Base-by-base conservation (phyloP, 371 early-diverging fungal species). In the Mucor racemosus region DNA sequence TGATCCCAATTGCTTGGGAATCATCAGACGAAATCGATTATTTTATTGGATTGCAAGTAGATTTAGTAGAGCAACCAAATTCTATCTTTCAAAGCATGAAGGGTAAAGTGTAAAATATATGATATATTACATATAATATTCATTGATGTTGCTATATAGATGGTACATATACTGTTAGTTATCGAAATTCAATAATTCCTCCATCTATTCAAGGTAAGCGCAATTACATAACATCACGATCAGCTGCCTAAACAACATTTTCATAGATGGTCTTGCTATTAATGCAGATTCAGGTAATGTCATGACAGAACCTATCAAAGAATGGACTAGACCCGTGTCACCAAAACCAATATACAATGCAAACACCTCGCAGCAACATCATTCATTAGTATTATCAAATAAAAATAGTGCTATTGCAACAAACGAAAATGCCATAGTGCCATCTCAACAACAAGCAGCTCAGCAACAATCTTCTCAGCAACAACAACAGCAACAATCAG, bases 1-100 rank as follows among this genome's bases (percentile, higher is more conserved):
- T 90, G 26, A 84, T 91, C 62, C 91, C 92, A 1, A 74, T 90
- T 31, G 64, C 73, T 26, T 73, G 68, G 62, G 74, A 70, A 21
- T 67, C 68, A 1, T 60, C 63, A 0, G 71, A 74, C 19, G 86
- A 86, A 36, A 76, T 88, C 21, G 80, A 84, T 58, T 86, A 81
- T 63, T 88, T 82, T 75, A 86, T 91, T 40, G 91, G 90, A 7
- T 78, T 91, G 35, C 90, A 88, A 63, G 80, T 88, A 1, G 89
- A 89, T 67, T 57, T 90, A 17, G 84, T 90, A 1, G 85, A 87
- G 44, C 88, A 88, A 67, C 86, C 88, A 33, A 80, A 87, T 59
- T 78, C 84, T 21, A 88, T 89, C 64, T 65, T 89, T 62, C 73
- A 80, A 34, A 81, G 79, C 56, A 77, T 86, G 80, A 74, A 74